Evolutionary conservation across 345 rosid species (phyloP).

Genomic region (Abelmoschus esculentus): DNA sequence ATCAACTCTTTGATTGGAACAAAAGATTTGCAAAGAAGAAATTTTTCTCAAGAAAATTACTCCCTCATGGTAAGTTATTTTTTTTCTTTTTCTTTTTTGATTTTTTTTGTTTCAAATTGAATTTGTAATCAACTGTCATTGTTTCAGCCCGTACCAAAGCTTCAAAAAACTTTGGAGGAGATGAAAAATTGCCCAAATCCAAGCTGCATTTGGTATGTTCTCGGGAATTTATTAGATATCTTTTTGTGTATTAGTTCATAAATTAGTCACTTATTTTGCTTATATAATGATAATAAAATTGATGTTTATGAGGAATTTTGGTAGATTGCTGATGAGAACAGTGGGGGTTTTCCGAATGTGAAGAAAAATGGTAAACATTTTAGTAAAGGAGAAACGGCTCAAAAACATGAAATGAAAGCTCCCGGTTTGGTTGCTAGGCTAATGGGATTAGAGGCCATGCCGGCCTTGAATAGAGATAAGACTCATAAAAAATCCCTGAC

Average conservation of each 20-base stretch:
- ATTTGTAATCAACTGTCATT: conserved; percentile 4
- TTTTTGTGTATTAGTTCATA: background rate
- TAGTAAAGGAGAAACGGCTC: conserved; percentile 21
- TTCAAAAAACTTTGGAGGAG: conserved; percentile 57
- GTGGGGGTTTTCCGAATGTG: conserved; percentile 51
- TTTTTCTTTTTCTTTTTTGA: background rate
- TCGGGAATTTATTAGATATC: background rate
- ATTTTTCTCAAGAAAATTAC: conserved; percentile 67
- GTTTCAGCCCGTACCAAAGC: conserved; percentile 42
- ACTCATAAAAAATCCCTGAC: conserved; percentile 30
- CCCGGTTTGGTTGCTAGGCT: conserved; percentile 88
- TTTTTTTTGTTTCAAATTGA: background rate
- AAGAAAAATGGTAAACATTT: conserved; percentile 33
- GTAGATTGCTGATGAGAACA: conserved; percentile 84
- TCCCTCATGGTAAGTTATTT: conserved; percentile 53
- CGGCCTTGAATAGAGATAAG: conserved; percentile 47
- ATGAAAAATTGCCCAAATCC: conserved; percentile 81
- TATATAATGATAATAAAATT: background rate
- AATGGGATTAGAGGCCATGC: conserved; percentile 94
- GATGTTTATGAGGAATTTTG: conserved; percentile 12
- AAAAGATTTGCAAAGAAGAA: conserved; percentile 73
- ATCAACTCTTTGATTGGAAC: conserved; percentile 90
- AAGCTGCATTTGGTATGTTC: conserved; percentile 53
- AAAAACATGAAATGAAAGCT: conserved; percentile 56
- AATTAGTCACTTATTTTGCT: background rate